Percentiles rank a stretch among this genome's conserved stretches.
phyloP scores from a whole-genome alignment of 139 green algal species.

The Deuterostichococcus epilithicus region DNA sequence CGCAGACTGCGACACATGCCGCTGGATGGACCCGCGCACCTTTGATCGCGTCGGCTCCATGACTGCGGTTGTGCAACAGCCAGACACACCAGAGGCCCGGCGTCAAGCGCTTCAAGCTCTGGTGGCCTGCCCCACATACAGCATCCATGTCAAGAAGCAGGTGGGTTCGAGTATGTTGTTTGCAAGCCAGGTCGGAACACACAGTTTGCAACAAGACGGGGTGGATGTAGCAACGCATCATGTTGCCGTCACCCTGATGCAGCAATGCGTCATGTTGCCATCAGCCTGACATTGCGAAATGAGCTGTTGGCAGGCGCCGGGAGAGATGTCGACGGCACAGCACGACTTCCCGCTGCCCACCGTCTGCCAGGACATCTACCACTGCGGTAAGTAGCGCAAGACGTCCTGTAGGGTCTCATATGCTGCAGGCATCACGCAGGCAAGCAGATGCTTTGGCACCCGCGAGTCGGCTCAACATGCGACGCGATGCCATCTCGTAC shows the following conservation, averaged over 20 bases:
- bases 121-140: constrained; percentile 69
- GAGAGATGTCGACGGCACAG: constrained; percentile 53
- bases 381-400: constrained; percentile 50
- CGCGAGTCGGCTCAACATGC: too few species aligned
- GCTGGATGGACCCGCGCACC: constrained; percentile 68
- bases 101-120: constrained; percentile 60
- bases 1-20: constrained; percentile 75
- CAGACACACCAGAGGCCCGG: constrained; percentile 27
- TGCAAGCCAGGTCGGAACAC: too few species aligned
- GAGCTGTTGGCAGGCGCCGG: neutral
- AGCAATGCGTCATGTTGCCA: too few species aligned
- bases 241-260: too few species aligned
- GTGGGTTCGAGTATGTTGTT: neutral
- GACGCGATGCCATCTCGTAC: too few species aligned
- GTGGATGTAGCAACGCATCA: too few species aligned
- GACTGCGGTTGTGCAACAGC: constrained; percentile 59
- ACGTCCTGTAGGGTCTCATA: too few species aligned
- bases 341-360: constrained; percentile 48
- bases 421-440: too few species aligned
- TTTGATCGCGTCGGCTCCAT: constrained; percentile 37
- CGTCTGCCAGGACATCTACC: constrained; percentile 39
- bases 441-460: too few species aligned
- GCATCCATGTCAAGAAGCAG: constrained; percentile 56
- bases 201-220: too few species aligned
- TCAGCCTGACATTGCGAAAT: neutral